Conservation (phyloP, 768 basidiomycete species). For the Paxillus involutus region DNA sequence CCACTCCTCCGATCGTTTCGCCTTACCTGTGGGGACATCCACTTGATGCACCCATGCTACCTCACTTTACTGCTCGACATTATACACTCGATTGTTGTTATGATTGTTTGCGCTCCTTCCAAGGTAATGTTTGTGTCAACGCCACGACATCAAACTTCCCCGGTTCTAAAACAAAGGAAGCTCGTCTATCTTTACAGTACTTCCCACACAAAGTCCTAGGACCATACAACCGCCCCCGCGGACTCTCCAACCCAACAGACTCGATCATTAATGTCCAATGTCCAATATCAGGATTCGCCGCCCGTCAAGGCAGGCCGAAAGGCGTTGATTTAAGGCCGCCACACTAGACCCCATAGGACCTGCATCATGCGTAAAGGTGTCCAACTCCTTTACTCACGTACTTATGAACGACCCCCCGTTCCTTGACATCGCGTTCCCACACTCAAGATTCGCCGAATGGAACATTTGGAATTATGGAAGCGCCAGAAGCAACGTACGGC, state of each 20-base stretch:
- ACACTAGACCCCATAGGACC: no score
- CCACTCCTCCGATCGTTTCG: neutral
- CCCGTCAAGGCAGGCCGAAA: neutral
- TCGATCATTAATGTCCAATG: neutral
- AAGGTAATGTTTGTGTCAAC: neutral
- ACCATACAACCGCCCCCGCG: neutral
- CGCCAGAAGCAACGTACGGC: neutral
- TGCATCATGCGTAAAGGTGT: neutral
- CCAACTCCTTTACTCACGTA: neutral
- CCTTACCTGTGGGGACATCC: neutral
- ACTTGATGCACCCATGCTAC: neutral
- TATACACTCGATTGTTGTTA: neutral
- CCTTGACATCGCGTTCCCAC: neutral
- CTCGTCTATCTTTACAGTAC: neutral
- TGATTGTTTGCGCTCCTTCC: neutral
- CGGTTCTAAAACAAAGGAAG: neutral
- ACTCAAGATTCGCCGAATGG: neutral
- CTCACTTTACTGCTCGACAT: neutral
- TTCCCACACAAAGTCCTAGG: neutral
- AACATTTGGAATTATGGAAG: neutral
- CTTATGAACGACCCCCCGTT: neutral
- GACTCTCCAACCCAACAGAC: neutral
- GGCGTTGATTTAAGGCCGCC: no score
- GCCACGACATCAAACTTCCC: neutral
- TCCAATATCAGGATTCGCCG: neutral